Evolutionary conservation across 75 land plant species (phyloP), one percentile per base, ranked within the genome.

Genomic region (Picea sitchensis): DNA sequence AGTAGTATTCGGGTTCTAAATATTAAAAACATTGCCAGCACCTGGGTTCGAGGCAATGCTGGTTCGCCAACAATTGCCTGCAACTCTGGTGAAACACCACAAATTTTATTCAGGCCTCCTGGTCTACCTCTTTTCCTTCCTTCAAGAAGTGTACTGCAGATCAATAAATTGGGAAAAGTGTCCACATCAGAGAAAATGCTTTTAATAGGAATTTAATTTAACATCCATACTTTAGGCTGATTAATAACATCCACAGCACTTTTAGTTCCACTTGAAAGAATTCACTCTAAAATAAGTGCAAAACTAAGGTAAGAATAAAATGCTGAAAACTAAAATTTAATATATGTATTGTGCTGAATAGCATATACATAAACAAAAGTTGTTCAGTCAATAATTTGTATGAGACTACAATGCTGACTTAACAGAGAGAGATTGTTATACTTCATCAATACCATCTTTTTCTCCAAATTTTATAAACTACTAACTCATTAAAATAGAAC

Each of bases 1-100:
- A 51, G 56, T 51, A 51, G 12, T 51, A 51, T 12, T 51, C 56
- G 2, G 56, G 56, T 51, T 51, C 56, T 51, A 38, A 44, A 44
- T 41, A 71, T 20, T 67, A 13, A 26, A 18, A 20, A 5, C 8
- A 34, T 59, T 41, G 4, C 34, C 2, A 31, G 20, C 69, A 95
- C 98, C 96, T 95, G 90, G 54, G 98, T 95, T 73, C 98, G 86
- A 51, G 96, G 88, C 83, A 93, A 77, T 64, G 86, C 80, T 51
- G 91, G 78, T 64, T 90, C 82, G 26, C 98, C 98, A 77, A 93
- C 87, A 80, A 95, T 81, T 18, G 89, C 92, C 73, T 95, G 94
- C 21, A 95, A 84, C 81, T 90, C 98, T 69, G 96, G 92, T 54
- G 98, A 93, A 76, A 93, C 91, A 44, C 87, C 82, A 85, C 98